These are phyloP conservation scores for Pascua sp. DNA, from an alignment of 1,284 basidiomycete species.

Conservation along the genomic window DNA sequence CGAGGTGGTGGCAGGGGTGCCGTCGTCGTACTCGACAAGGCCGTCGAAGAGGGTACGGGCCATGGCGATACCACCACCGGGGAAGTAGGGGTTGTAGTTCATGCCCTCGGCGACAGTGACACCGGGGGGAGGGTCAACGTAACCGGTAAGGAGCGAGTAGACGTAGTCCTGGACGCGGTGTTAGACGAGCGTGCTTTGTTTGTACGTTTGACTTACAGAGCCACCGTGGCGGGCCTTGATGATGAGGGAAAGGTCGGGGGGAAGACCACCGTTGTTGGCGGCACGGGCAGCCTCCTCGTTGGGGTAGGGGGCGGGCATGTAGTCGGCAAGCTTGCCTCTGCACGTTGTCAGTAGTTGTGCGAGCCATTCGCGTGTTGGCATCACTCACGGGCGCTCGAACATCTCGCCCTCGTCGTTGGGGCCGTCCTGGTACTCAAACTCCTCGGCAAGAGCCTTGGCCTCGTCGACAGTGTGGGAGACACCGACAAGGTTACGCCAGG, in stretches of 20 bases:
- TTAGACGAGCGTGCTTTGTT: neutral
- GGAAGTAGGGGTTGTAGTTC: slow-evolving; percentile 99
- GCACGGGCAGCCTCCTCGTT: slow-evolving; percentile 98
- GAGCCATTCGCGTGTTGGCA: neutral
- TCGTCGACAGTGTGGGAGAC: slow-evolving; percentile 96
- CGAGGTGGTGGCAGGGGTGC: slow-evolving; percentile 94
- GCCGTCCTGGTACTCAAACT: slow-evolving; percentile 94
- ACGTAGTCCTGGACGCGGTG: slow-evolving; percentile 73
- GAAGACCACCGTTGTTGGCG: slow-evolving; percentile 80
- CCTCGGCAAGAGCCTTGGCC: slow-evolving; percentile 87
- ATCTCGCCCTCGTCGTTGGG: slow-evolving; percentile 94
- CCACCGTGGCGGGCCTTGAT: slow-evolving; percentile 97
- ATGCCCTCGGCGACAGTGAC: slow-evolving; percentile 93
- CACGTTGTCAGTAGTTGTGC: neutral
- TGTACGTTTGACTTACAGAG: slow-evolving; percentile 60
- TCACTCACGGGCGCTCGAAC: slow-evolving; percentile 90
- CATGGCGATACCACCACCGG: slow-evolving; percentile 97
- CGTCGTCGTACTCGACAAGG: slow-evolving; percentile 90
- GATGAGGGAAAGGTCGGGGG: slow-evolving; percentile 95
- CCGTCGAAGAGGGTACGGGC: slow-evolving; percentile 94
- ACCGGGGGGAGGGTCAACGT: slow-evolving; percentile 94
- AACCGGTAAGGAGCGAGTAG: slow-evolving; percentile 94
- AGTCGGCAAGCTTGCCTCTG: slow-evolving; percentile 67
- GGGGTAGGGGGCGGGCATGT: slow-evolving; percentile 92
- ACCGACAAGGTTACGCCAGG: slow-evolving; percentile 99